Evolutionary conservation across 1,284 basidiomycete species (phyloP).

Genomic region (Takashimella tepidaria): DNA sequence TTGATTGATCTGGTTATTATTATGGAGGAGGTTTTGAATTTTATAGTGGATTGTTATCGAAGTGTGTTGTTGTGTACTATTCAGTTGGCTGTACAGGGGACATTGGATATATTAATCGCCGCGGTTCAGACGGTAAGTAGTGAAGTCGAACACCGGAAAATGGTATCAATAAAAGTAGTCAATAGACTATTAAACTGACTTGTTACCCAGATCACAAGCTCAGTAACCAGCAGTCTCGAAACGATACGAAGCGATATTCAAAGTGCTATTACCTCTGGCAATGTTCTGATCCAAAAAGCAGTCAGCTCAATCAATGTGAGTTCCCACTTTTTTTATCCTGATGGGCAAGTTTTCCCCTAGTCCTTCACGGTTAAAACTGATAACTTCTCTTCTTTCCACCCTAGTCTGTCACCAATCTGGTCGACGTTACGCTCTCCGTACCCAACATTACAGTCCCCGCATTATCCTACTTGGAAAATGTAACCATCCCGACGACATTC

Average conservation of each 20-base stretch:
- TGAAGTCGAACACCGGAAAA: not conserved
- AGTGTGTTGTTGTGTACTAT: constrained; percentile 88
- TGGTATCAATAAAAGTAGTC: not conserved
- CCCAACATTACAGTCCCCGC: constrained; percentile 69
- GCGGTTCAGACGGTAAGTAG: constrained; percentile 69
- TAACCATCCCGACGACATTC: constrained; percentile 76
- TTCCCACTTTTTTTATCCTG: not conserved
- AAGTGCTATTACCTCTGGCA: constrained; percentile 62
- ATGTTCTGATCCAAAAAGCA: constrained; percentile 61
- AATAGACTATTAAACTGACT: constrained; percentile 4
- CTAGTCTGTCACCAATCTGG: constrained; percentile 57
- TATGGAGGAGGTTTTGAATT: constrained; percentile 82
- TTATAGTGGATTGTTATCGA: constrained; percentile 85
- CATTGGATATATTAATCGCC: constrained; percentile 69
- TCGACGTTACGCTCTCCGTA: constrained; percentile 58
- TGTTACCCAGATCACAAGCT: constrained; percentile 69
- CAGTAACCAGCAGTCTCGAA: constrained; percentile 60
- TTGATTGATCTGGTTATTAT: constrained; percentile 63
- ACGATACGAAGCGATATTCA: constrained; percentile 64
- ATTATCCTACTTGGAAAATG: constrained; percentile 66
- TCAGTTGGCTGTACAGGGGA: constrained; percentile 79
- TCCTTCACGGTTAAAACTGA: too few species aligned
- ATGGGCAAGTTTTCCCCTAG: not conserved
- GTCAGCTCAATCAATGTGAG: constrained; percentile 61
- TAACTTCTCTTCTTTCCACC: too few species aligned